Evolutionary conservation across 768 basidiomycete genomes (phyloP), one percentile per base, ranked within the genome.

Genomic region (Glaciozyma antarctica): DNA sequence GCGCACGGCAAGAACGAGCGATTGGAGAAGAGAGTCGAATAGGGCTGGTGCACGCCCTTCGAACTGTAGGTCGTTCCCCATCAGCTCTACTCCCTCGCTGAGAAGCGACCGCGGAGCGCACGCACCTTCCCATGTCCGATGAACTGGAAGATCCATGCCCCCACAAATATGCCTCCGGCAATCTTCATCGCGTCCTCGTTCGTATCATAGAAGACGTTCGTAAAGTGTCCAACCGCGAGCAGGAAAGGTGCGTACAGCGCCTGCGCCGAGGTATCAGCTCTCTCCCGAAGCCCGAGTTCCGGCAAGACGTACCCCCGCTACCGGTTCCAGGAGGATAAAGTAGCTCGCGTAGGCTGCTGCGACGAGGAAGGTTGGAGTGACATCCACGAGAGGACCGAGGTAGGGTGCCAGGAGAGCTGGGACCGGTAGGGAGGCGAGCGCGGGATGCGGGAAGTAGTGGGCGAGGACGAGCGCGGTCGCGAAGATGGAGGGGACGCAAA

Each of bases 71-170:
- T n/a, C 61, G 49, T 10, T 5, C 24, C 15, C 1, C 7, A 22
- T 54, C 30, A 54, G 28, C 53, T 32, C 24, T 21, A 2, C 17
- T 32, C 53, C 12, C 30, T 28, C 16, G 3, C 16, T 26, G n/a
- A 17, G 12, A 53, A 28, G 6, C 30, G 26, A 16, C 32, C 32
- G 6, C 26, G 34, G n/a, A 34, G 12, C 12, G 47, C 2, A n/a
- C 65, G 28, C n/a, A 71, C 69, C 26, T 60, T 63, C 30, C 87
- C 90, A 75, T 98, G 93, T 13, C 91, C 91, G 49, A 87, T 69
- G 77, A 98, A 93, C 76, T 98, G 94, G 6, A 84, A 84, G 57
- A 92, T 80, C 94, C 94, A 98, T n/a, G 82, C 83, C n/a, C 81
- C 73, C 28, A 76, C 80, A 71, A 91, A 87, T 0, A 90, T 69